A percentile compares a stretch with the other conserved stretches of the same genome.
phyloP scores from a whole-genome alignment of 768 basidiomycete genomes.

The Pisolithus orientalis region DNA sequence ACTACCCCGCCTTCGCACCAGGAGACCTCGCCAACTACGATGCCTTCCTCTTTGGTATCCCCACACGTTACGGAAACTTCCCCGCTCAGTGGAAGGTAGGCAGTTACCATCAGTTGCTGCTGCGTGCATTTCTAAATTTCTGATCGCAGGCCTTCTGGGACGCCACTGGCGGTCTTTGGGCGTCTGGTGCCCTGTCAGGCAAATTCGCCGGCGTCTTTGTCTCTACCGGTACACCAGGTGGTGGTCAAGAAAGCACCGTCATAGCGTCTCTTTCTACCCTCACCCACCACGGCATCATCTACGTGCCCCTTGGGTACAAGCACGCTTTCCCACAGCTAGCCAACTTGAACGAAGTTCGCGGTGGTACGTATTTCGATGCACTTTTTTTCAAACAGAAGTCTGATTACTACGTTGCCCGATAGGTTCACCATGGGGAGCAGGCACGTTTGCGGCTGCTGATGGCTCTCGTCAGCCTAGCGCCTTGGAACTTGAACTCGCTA shows the following conservation, averaged over 20 bases:
- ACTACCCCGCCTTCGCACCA: slow-evolving; percentile 63
- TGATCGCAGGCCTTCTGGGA: slow-evolving; percentile 63
- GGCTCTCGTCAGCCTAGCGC: slow-evolving; percentile 43
- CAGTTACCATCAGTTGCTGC: not conserved
- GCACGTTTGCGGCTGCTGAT: slow-evolving; percentile 45
- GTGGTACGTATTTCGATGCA: slow-evolving; percentile 38
- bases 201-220: slow-evolving; percentile 76
- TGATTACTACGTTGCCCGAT: not conserved
- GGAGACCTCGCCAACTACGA: slow-evolving; percentile 53
- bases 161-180: slow-evolving; percentile 64
- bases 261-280: slow-evolving; percentile 50
- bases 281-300: slow-evolving; percentile 67
- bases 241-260: slow-evolving; percentile 70
- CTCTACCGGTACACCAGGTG: slow-evolving; percentile 65
- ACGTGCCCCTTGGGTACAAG: slow-evolving; percentile 69
- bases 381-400: not conserved
- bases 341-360: slow-evolving; percentile 45
- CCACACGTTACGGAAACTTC: slow-evolving; percentile 77
- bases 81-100: slow-evolving; percentile 74
- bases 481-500: slow-evolving; percentile 48
- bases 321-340: slow-evolving; percentile 36
- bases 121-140: slow-evolving; percentile 3
- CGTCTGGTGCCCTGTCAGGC: slow-evolving; percentile 51
- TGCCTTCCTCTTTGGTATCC: slow-evolving; percentile 70
- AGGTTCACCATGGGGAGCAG: slow-evolving; percentile 78